These are phyloP conservation scores for Schizothecium vesticola DNA, from an alignment of 495 filamentous ascomycete genomes.

Conservation along the genomic window DNA sequence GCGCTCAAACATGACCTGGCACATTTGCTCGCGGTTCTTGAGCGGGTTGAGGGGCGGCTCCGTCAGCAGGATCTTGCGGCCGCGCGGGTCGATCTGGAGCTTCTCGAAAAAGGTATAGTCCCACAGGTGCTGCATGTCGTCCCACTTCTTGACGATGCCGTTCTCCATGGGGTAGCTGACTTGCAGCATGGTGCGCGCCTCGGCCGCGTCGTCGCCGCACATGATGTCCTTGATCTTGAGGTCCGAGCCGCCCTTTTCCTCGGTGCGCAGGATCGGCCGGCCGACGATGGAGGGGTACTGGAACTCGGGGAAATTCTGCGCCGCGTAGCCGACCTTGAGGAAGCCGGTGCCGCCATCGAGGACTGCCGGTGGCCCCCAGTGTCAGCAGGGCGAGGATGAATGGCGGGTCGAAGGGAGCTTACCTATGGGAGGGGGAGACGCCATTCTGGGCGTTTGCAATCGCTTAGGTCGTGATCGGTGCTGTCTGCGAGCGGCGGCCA, in stretches of 20 bases:
- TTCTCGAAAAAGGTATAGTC: slow-evolving; percentile 98
- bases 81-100: slow-evolving; percentile 84
- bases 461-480: not conserved
- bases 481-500: not conserved
- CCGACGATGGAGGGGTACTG: slow-evolving; percentile 98
- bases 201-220: slow-evolving; percentile 97
- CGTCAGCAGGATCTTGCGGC: slow-evolving; percentile 95
- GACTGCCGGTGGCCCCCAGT: slow-evolving; percentile 50
- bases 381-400: not conserved
- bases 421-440: slow-evolving; percentile 26
- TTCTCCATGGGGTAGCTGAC: slow-evolving; percentile 99
- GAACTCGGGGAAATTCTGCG: slow-evolving; percentile 97
- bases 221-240: slow-evolving; percentile 95
- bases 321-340: slow-evolving; percentile 98
- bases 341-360: slow-evolving; percentile 99
- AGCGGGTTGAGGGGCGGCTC: slow-evolving; percentile 98
- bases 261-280: slow-evolving; percentile 91
- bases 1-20: slow-evolving; percentile 96
- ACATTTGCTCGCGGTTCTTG: slow-evolving; percentile 94
- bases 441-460: slow-evolving; percentile 14
- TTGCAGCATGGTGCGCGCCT: slow-evolving; percentile 92
- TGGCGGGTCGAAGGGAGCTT: not conserved
- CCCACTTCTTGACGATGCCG: slow-evolving; percentile 98
- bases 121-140: slow-evolving; percentile 99
- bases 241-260: slow-evolving; percentile 62